Evolutionary conservation across 345 rosid genomes (phyloP), one percentile per base, ranked within the genome.

Genomic region (Noccaea bulbosa): DNA sequence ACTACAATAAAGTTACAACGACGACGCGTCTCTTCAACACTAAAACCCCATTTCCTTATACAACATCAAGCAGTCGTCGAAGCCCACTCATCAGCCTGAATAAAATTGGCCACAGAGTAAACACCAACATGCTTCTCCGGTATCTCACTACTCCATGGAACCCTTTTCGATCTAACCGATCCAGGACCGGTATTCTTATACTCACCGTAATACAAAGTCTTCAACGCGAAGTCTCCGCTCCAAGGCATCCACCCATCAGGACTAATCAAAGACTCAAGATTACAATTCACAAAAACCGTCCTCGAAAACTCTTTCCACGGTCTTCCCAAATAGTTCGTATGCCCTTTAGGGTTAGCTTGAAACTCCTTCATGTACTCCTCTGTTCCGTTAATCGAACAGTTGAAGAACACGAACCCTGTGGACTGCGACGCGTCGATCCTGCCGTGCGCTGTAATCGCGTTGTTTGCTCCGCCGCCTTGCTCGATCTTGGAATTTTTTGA

Each of bases 261-360:
- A 14, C 65, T 51, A 66, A 91, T 16, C 16, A 91, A 86, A 40
- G 76, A 83, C 74, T 80, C 92, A 59, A 94, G 52, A 16, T 54
- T 67, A 51, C 92, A 89, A 1, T 76, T 56, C 12, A 91, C 75
- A 63, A 83, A 91, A 51, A 88, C 93, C 2, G 91, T 84, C 77
- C 99, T 85, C 0, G 97, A 85, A 74, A 69, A 94, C 68, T 94
- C 97, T 76, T 94, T 94, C 99, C 99, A 94, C 0, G 99, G 98
- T 79, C 98, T 77, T 34, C 97, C 98, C 58, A 94, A 69, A 73
- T 34, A 94, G 57, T 79, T 94, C 62, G 39, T 74, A 74, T 94
- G 99, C 16, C 67, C 86, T 32, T 65, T 24, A 6, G 97, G 96
- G 11, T 89, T 88, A 45, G 81, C 79, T 10, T 44, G 38, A 70